These are phyloP conservation scores for Arabis alpina DNA, from an alignment of 345 rosid species.

Conservation along the genomic window DNA sequence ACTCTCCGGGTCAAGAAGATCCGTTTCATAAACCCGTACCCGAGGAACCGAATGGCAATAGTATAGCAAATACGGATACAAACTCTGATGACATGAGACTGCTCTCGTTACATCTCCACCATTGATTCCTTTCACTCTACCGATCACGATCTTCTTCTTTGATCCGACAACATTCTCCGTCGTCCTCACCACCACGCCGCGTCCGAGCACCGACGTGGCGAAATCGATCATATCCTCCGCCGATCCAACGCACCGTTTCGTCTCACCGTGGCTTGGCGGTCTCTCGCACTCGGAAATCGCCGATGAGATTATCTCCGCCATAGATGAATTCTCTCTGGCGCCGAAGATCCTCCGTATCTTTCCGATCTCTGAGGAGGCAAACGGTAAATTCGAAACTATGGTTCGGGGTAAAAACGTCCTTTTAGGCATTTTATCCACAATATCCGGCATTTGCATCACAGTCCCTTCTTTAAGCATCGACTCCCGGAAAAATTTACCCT, in stretches of 20 bases:
- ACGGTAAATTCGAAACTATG: conserved; percentile 64
- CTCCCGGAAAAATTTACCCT: conserved; percentile 86
- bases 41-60: conserved; percentile 92
- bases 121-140: conserved; percentile 62
- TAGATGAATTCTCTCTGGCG: conserved; percentile 64
- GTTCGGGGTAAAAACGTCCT: conserved; percentile 88
- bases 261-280: conserved; percentile 70
- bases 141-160: conserved; percentile 55
- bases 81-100: conserved; percentile 87
- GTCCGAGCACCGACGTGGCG: conserved; percentile 70
- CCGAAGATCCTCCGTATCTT: conserved; percentile 52
- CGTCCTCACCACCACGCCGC: conserved; percentile 56
- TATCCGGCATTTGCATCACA: conserved; percentile 83
- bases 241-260: conserved; percentile 80
- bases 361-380: conserved; percentile 47
- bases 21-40: conserved; percentile 85
- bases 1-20: conserved; percentile 57
- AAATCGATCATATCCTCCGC: conserved; percentile 92
- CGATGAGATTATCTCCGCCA: conserved; percentile 57
- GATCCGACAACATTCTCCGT: conserved; percentile 68
- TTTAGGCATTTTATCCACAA: conserved; percentile 82
- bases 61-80: conserved; percentile 79
- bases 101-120: conserved; percentile 72
- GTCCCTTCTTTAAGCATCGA: conserved; percentile 66
- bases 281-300: conserved; percentile 78